These are phyloP conservation scores for Atalantia buxifolia DNA, from an alignment of 345 rosid genomes.

Conservation along the genomic window DNA sequence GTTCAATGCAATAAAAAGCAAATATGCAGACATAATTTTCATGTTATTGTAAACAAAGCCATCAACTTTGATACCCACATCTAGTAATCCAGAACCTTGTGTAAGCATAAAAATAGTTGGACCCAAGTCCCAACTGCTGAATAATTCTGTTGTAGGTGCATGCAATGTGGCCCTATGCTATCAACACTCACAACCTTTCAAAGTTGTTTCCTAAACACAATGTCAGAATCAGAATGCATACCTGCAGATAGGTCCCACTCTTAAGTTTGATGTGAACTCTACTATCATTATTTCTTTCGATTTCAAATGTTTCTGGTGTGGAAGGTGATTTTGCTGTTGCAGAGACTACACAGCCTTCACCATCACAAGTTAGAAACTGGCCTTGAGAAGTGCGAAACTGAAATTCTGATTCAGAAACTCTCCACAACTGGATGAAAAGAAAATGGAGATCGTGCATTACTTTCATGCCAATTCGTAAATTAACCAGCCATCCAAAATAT, in stretches of 20 bases:
- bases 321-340: slow-evolving; percentile 53
- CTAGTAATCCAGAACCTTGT: background rate
- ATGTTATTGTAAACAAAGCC: background rate
- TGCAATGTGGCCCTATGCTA: background rate
- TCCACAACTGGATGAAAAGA: slow-evolving; percentile 53
- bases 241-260: slow-evolving; percentile 65
- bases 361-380: slow-evolving; percentile 59
- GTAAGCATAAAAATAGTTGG: background rate
- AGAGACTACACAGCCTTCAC: slow-evolving; percentile 49
- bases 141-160: background rate
- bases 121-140: background rate
- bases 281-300: slow-evolving; percentile 44
- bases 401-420: slow-evolving; percentile 54
- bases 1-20: background rate
- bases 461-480: background rate
- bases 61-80: background rate
- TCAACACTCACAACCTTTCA: background rate
- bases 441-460: background rate
- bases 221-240: slow-evolving; percentile 9
- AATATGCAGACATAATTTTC: background rate
- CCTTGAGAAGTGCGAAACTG: slow-evolving; percentile 50
- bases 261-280: slow-evolving; percentile 51
- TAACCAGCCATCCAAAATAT: background rate
- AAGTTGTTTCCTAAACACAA: background rate
- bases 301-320: slow-evolving; percentile 38